Evolutionary conservation across 192 early-diverging fungal species (phyloP).

Genomic region (Funneliformis geosporum): DNA sequence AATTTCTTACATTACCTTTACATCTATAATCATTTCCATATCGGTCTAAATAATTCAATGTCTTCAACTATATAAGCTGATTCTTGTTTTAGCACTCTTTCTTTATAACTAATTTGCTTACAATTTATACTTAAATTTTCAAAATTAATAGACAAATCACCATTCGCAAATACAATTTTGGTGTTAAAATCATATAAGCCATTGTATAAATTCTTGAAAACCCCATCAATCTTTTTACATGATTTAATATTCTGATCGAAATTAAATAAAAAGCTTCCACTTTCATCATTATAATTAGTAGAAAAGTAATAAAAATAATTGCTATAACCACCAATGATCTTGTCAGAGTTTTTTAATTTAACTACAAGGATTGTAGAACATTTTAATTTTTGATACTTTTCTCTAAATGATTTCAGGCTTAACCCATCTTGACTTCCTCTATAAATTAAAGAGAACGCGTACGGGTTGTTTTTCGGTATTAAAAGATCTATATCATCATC

Average conservation of each 20-base stretch:
- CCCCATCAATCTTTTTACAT: not conserved
- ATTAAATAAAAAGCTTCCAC: not conserved
- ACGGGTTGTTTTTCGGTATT: not conserved
- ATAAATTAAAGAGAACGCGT: not conserved
- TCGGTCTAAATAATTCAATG: not conserved
- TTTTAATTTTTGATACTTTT: not conserved
- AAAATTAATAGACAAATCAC: not conserved
- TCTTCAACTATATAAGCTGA: not conserved
- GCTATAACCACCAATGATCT: constrained; percentile 22
- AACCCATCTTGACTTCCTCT: constrained; percentile 10
- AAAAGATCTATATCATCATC: not conserved
- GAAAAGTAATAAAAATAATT: not conserved
- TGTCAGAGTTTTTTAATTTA: not conserved
- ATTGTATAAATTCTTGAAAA: not conserved
- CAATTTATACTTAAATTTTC: not conserved
- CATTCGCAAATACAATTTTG: not conserved
- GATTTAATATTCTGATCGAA: not conserved
- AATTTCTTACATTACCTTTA: no score
- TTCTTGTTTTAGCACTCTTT: not conserved
- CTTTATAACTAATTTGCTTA: not conserved
- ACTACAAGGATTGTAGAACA: not conserved
- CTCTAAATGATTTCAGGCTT: not conserved
- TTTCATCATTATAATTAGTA: no score
- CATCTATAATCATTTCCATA: not conserved
- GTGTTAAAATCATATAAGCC: not conserved